These are phyloP conservation scores for Leccinum disarticulatum DNA, from an alignment of 768 basidiomycete genomes.

Conservation along the genomic window DNA sequence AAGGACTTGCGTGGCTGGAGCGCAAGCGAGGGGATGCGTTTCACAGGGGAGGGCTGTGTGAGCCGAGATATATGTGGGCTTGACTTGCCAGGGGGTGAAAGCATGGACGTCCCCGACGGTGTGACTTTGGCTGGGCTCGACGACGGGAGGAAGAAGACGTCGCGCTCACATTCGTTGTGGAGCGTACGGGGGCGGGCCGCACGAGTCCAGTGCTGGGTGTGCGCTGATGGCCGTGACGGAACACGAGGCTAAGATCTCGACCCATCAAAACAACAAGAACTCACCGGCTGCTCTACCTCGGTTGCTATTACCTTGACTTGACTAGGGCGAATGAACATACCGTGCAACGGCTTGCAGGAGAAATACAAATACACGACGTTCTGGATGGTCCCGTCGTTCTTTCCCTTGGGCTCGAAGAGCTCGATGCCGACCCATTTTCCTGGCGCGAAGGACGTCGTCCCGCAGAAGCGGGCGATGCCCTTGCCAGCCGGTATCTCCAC, in stretches of 20 bases:
- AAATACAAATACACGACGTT: constrained; percentile 69
- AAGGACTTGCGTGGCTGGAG: constrained; percentile 53
- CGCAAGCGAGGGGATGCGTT: constrained; percentile 47
- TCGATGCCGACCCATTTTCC: constrained; percentile 98
- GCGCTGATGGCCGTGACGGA: constrained; percentile 53
- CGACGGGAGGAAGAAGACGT: constrained; percentile 58
- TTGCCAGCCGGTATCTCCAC: constrained; percentile 80
- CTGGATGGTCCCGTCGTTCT: constrained; percentile 92
- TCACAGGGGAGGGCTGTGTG: constrained; percentile 51
- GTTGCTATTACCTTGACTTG: constrained; percentile 68
- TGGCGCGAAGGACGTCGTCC: constrained; percentile 75
- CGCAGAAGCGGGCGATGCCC: constrained; percentile 85
- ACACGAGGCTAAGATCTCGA: constrained; percentile 18
- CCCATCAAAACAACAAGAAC: background rate
- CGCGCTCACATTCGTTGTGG: constrained; percentile 29
- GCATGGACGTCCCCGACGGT: constrained; percentile 22
- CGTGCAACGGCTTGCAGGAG: constrained; percentile 68
- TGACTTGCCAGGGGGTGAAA: constrained; percentile 30
- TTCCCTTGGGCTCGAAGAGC: constrained; percentile 78
- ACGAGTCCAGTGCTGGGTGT: constrained; percentile 50
- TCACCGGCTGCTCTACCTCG: constrained; percentile 31
- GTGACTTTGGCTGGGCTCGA: constrained; percentile 58
- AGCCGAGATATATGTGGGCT: constrained; percentile 30
- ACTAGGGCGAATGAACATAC: constrained; percentile 87
- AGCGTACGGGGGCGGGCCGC: constrained; percentile 43